Evolutionary conservation across 2,329 filamentous ascomycete genomes (phyloP), one percentile per base, ranked within the genome.

Genomic region (Didymella exigua): DNA sequence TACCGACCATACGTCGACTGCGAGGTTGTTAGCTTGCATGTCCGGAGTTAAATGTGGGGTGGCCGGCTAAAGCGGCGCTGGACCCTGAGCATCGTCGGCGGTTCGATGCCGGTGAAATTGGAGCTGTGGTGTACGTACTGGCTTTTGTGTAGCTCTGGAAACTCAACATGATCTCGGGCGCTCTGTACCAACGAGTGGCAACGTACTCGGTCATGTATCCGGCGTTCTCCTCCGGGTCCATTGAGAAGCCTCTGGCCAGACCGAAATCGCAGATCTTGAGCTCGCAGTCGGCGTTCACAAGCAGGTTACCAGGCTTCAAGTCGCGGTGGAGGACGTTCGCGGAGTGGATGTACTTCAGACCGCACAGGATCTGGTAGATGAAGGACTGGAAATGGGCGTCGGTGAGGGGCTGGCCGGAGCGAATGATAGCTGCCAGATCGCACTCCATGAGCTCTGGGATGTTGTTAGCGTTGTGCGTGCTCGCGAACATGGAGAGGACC

Each of bases 71-170:
- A 24, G 49, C 49, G 34, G 49, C 33, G 18, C 41, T 52, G 49
- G 49, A 38, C 40, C 42, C 47, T 43, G 47, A 31, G 33, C 41
- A 19, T 37, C 26, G 6, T 21, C n/a, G 16, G 33, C 33, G 38
- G 14, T 30, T 31, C 8, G 31, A n/a, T 31, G 40, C 10, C 33
- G 34, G 36, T 37, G 34, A 29, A 27, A 29, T 14, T 13, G 38
- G 33, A 14, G 37, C 19, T 3, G 13, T 13, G 14, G 26, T 14
- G 24, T 44, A 93, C 93, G 53, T 86, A 98, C 95, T 99, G 67
- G 95, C 95, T 91, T 99, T 99, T 70, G 95, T 99, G 78, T 99
- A 99, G 81, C 92, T 97, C 79, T 98, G 93, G 86, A 99, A 99
- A 81, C 92, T 97, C 77, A 99, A 81, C 95, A 99, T 99, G 68